Conservation (phyloP, 371 early-diverging fungal genomes). For the Circinella umbellata region DNA sequence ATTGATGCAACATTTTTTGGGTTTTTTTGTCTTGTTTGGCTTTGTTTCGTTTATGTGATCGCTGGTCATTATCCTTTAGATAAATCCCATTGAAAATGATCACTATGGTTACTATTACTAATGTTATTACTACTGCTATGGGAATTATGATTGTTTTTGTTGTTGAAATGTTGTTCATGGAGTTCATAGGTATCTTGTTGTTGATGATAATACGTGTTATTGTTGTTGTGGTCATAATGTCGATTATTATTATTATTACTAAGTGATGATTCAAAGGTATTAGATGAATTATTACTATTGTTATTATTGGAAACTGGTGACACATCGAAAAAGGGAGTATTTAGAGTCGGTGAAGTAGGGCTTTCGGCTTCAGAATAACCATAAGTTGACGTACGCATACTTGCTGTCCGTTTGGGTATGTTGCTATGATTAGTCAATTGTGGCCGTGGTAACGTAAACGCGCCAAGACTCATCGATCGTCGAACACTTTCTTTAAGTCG, state of each 20-base stretch:
- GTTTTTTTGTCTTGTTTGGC: constrained; percentile 13
- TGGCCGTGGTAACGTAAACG: constrained; percentile 12
- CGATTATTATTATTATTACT: constrained; percentile 10
- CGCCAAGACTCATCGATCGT: constrained; percentile 31
- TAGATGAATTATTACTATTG: constrained; percentile 8
- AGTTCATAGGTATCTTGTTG: constrained; percentile 22
- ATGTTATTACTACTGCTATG: constrained; percentile 2
- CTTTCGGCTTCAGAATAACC: constrained; percentile 39
- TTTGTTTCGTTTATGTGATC: too few relatives aligned
- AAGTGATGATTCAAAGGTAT: too few relatives aligned
- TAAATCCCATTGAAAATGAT: constrained; percentile 10
- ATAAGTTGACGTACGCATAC: constrained; percentile 21
- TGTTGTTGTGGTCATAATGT: background rate
- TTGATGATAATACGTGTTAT: background rate
- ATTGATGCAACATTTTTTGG: constrained; percentile 29
- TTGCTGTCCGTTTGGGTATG: constrained; percentile 51
- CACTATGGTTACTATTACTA: constrained; percentile 12
- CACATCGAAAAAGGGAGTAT: constrained; percentile 29
- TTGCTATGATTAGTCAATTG: constrained; percentile 34
- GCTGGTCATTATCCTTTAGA: background rate
- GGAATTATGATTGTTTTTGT: constrained; percentile 9
- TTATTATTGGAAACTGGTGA: constrained; percentile 15
- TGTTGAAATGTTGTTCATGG: constrained; percentile 20
- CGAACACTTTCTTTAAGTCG: constrained; percentile 30
- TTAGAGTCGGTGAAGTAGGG: constrained; percentile 43